A percentile compares a stretch with the other conserved stretches of the same genome.
Conservation (phyloP, 2,329 filamentous ascomycete species). For the Sporothrix globosa region DNA sequence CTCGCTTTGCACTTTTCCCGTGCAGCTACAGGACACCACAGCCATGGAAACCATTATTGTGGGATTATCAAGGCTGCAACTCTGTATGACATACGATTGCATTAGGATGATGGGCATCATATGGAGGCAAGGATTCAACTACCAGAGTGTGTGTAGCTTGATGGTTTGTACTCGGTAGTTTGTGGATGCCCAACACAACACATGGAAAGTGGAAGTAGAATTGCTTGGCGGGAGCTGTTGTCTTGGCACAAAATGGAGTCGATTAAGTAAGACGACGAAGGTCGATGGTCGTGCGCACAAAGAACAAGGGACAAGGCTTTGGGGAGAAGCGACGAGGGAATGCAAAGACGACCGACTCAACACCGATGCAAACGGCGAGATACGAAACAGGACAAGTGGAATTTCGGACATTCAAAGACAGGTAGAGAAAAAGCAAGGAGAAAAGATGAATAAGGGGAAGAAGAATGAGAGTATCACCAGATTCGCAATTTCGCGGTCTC, state of each 20-base stretch:
- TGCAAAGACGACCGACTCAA: too few relatives aligned
- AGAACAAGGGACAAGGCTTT: background rate
- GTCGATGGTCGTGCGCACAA: background rate
- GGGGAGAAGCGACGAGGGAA: background rate
- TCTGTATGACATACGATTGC: too few relatives aligned
- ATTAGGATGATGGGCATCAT: too few relatives aligned
- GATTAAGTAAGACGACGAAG: background rate
- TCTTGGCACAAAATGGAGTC: background rate
- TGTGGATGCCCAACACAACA: too few relatives aligned
- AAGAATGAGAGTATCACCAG: constrained; percentile 5
- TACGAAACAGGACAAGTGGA: background rate
- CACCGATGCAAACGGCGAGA: too few relatives aligned
- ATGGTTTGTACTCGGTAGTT: too few relatives aligned
- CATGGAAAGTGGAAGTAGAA: background rate
- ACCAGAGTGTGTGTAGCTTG: too few relatives aligned
- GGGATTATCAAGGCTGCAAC: too few relatives aligned
- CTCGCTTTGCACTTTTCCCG: too few relatives aligned
- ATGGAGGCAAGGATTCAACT: too few relatives aligned
- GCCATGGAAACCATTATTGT: too few relatives aligned
- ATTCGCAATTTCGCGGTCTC: background rate
- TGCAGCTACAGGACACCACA: too few relatives aligned
- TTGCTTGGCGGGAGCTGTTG: background rate
- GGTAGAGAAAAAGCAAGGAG: background rate
- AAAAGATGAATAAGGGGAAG: background rate
- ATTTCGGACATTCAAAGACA: background rate